Evolutionary conservation across 352 stramenopile species (phyloP), one percentile per base, ranked within the genome.

Genomic region (Globisporangium carolinianum): DNA sequence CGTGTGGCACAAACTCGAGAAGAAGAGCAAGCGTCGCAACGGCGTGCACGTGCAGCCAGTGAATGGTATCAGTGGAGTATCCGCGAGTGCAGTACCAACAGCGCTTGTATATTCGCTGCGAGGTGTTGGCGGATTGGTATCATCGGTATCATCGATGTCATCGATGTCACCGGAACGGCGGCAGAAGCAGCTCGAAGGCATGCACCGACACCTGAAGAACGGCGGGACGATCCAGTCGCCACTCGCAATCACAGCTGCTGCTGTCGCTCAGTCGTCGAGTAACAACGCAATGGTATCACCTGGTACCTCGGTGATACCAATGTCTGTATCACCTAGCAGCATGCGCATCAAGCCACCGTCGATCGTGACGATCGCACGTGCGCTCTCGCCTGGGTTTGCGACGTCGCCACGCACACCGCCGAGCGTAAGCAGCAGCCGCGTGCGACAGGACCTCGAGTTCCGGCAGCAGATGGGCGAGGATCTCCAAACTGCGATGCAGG

Each of bases 151-250:
- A 32, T 32, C 49, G 0, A 17, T n/a, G 12, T 15, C 10, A 2
- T 11, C 15, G 7, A 9, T 66, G n/a, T 66, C 60, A 1, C 53
- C 48, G 0, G 55, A 66, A 36, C 57, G 54, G n/a, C 50, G 73
- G 7, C 70, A 72, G 9, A 83, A 81, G 47, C 69, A 73, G 6
- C 41, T 81, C 1, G 69, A 84, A 39, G 67, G 65, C 7, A 69
- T 81, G 52, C 76, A 87, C 38, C 74, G 79, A 0, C 79, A 89
- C n/a, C 67, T 87, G 42, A 75, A 73, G 35, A 89, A 86, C 55
- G 71, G 76, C 7, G 76, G 79, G 0, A 71, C 72, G 6, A 66
- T 87, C 5, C 69, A 75, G 17, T 68, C 71, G 9, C 67, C 76
- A 0, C 71, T 83, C 7, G 60, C 63, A 0, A 53, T 63, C 11